These are phyloP conservation scores for Acacia acuminata DNA, from an alignment of 306 rosid species.

Conservation along the genomic window DNA sequence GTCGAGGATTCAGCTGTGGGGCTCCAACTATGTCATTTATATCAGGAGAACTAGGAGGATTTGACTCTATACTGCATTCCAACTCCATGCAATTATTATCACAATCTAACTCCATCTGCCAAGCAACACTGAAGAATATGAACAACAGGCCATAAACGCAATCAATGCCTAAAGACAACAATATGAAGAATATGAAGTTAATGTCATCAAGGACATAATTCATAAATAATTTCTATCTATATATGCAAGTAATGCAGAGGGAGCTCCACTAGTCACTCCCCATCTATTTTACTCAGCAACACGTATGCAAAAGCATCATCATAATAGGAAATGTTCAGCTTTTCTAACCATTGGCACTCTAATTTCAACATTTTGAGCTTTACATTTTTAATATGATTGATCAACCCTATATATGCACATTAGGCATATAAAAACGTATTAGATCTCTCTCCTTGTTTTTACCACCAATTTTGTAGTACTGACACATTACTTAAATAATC, in stretches of 20 bases:
- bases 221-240: slow-evolving; percentile 13
- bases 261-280: not conserved
- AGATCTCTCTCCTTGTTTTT: slow-evolving; percentile 5
- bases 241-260: not conserved
- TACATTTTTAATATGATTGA: not conserved
- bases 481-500: not conserved
- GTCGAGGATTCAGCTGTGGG: slow-evolving; percentile 48
- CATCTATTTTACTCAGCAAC: not conserved
- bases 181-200: not conserved
- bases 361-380: not conserved
- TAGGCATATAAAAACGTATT: not conserved
- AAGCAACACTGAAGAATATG: slow-evolving; percentile 28
- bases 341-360: slow-evolving; percentile 11
- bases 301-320: not conserved
- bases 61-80: slow-evolving; percentile 33
- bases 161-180: not conserved
- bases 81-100: slow-evolving; percentile 42
- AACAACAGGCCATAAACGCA: slow-evolving; percentile 12
- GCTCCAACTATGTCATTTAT: slow-evolving; percentile 43
- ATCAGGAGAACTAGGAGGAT: slow-evolving; percentile 52
- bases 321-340: not conserved
- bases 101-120: slow-evolving; percentile 51
- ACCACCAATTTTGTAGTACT: slow-evolving; percentile 1
- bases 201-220: slow-evolving; percentile 27
- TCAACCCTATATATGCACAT: not conserved